These are phyloP conservation scores for Hemileccinum impolitum DNA, from an alignment of 768 basidiomycete species.

Conservation along the genomic window DNA sequence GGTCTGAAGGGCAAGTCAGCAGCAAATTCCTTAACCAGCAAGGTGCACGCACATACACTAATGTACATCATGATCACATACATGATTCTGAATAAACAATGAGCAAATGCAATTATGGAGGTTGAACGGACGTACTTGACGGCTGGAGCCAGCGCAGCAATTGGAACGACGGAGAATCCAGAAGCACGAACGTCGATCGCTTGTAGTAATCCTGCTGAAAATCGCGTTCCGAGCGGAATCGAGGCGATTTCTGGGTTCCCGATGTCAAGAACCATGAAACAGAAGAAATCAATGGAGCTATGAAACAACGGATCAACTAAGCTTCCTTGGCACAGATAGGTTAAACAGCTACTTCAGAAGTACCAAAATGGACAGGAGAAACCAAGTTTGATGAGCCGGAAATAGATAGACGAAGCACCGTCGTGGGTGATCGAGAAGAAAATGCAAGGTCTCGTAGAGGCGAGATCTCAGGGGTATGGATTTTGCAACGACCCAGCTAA, in stretches of 20 bases:
- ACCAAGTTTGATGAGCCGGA: constrained; percentile 93
- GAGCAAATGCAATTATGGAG: neutral
- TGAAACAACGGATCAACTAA: neutral
- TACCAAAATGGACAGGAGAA: constrained; percentile 68
- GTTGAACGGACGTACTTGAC: constrained; percentile 59
- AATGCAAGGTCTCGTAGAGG: constrained; percentile 75
- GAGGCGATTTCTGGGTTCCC: constrained; percentile 64
- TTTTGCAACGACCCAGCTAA: constrained; percentile 74
- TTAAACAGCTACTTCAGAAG: constrained; percentile 52
- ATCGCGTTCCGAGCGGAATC: constrained; percentile 67
- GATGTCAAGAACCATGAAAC: constrained; percentile 85
- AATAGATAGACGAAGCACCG: constrained; percentile 90
- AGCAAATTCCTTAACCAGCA: constrained; percentile 3
- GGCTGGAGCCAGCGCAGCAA: constrained; percentile 79
- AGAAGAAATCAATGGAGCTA: constrained; percentile 84
- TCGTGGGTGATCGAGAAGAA: constrained; percentile 92
- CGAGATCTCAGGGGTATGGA: constrained; percentile 56
- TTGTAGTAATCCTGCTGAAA: constrained; percentile 77
- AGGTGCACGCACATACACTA: constrained; percentile 60
- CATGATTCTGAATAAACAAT: constrained; percentile 52
- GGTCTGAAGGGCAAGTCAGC: constrained; percentile 42
- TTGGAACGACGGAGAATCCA: constrained; percentile 76
- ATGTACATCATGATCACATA: constrained; percentile 96
- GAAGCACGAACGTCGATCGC: constrained; percentile 79
- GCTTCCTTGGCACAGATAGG: neutral